A percentile compares a stretch with the other conserved stretches of the same genome.
These are phyloP conservation scores for Cochlearia excelsa DNA, from an alignment of 345 rosid genomes.

Conservation along the genomic window DNA sequence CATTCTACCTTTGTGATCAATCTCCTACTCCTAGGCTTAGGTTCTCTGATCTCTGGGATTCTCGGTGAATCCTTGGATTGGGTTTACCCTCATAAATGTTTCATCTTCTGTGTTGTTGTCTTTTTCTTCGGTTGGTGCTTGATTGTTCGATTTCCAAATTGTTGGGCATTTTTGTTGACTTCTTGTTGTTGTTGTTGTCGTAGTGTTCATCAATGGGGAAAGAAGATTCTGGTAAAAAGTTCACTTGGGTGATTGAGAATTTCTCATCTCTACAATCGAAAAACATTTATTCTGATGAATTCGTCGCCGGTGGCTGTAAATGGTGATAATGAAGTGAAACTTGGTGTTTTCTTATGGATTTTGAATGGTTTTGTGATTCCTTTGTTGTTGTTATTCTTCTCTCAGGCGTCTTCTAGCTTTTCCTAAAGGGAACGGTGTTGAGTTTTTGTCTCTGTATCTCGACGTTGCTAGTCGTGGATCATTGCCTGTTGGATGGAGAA, in stretches of 20 bases:
- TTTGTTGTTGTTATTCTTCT: too few species aligned
- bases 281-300: neutral
- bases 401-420: slow-evolving; percentile 39
- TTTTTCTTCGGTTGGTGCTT: too few species aligned
- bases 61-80: too few species aligned
- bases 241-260: slow-evolving; percentile 16
- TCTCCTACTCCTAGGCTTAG: too few species aligned
- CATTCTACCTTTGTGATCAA: too few species aligned
- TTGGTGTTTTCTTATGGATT: neutral
- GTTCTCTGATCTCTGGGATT: too few species aligned
- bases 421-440: slow-evolving; percentile 68
- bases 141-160: too few species aligned
- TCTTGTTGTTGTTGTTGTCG: too few species aligned
- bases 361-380: neutral
- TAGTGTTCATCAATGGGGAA: neutral
- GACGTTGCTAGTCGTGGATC: slow-evolving; percentile 61
- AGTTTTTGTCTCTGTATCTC: slow-evolving; percentile 58
- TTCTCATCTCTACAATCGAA: neutral
- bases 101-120: too few species aligned
- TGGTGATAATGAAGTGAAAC: neutral
- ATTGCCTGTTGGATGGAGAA: slow-evolving; percentile 76
- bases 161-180: too few species aligned
- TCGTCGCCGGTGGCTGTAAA: neutral
- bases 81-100: too few species aligned
- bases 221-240: neutral